phyloP scores from a whole-genome alignment of 345 rosid species.

The Brassica carinata region DNA sequence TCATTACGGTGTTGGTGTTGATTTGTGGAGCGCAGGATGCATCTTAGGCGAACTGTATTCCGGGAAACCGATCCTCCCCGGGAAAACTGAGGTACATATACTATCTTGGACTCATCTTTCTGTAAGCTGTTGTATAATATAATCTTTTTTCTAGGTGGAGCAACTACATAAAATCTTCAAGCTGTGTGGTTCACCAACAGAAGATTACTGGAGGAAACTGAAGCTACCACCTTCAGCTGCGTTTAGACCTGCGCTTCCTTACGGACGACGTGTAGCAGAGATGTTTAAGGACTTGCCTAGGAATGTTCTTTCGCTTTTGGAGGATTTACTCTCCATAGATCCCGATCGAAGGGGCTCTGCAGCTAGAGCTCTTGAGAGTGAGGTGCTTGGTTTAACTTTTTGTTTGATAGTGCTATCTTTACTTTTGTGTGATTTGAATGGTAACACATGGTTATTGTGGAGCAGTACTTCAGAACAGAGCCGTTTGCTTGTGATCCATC shows the following conservation, averaged over 20 bases:
- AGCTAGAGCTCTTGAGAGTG: slow-evolving; percentile 67
- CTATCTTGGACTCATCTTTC: not conserved
- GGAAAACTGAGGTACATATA: slow-evolving; percentile 81
- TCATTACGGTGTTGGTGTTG: slow-evolving; percentile 81
- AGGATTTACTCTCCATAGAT: slow-evolving; percentile 76
- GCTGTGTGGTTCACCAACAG: slow-evolving; percentile 82
- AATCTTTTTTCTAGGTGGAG: slow-evolving; percentile 59
- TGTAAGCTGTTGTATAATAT: not conserved
- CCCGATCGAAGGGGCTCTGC: slow-evolving; percentile 82
- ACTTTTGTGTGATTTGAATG: not conserved
- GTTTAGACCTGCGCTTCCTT: slow-evolving; percentile 79
- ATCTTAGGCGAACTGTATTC: slow-evolving; percentile 84
- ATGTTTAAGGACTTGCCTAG: slow-evolving; percentile 64
- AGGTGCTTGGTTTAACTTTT: slow-evolving; percentile 50
- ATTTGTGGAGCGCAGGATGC: slow-evolving; percentile 97
- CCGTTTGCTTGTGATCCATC: slow-evolving; percentile 93
- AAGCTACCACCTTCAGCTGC: slow-evolving; percentile 73
- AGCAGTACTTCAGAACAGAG: slow-evolving; percentile 70
- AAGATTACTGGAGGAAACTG: slow-evolving; percentile 81
- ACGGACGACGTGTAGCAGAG: slow-evolving; percentile 63
- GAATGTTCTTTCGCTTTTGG: slow-evolving; percentile 68
- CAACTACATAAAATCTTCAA: slow-evolving; percentile 84
- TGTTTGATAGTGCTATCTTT: not conserved
- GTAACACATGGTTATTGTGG: slow-evolving; percentile 12
- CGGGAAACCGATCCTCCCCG: slow-evolving; percentile 89